phyloP scores from a whole-genome alignment of 169 alveolate species.

The Eimeria falciformis region DNA sequence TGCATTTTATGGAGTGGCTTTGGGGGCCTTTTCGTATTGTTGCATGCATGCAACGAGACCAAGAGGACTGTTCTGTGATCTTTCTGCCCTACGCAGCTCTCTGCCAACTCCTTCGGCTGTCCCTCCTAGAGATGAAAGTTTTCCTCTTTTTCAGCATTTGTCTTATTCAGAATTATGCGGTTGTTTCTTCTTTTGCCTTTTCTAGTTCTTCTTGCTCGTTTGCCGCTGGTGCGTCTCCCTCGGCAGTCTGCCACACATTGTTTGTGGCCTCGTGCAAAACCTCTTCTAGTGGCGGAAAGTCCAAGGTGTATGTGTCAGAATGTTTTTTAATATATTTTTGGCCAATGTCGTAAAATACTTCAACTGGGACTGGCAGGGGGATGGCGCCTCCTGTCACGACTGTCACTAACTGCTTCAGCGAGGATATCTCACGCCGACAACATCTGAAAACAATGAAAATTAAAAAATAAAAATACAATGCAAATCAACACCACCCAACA shows the following conservation, averaged over 20 bases:
- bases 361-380: slow-evolving; percentile 21
- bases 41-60: background rate
- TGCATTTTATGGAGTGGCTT: too few relatives aligned
- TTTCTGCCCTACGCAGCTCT: background rate
- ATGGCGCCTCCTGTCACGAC: background rate
- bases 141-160: background rate
- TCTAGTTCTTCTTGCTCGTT: background rate
- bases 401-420: slow-evolving; percentile 8
- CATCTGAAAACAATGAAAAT: background rate
- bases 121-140: background rate
- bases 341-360: background rate
- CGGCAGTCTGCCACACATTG: background rate
- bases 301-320: background rate
- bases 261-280: background rate
- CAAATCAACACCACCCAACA: background rate
- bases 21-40: background rate
- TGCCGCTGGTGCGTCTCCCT: background rate
- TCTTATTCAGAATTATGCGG: too few relatives aligned
- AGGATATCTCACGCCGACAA: slow-evolving; percentile 5
- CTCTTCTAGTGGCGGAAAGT: slow-evolving; percentile 7
- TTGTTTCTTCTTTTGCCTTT: background rate
- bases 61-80: background rate
- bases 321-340: background rate
- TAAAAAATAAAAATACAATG: background rate
- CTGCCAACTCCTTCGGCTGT: background rate